Evolutionary conservation across 1,139 yeast genomes (phyloP).

Genomic region (Saccharomyces hybrid): DNA sequence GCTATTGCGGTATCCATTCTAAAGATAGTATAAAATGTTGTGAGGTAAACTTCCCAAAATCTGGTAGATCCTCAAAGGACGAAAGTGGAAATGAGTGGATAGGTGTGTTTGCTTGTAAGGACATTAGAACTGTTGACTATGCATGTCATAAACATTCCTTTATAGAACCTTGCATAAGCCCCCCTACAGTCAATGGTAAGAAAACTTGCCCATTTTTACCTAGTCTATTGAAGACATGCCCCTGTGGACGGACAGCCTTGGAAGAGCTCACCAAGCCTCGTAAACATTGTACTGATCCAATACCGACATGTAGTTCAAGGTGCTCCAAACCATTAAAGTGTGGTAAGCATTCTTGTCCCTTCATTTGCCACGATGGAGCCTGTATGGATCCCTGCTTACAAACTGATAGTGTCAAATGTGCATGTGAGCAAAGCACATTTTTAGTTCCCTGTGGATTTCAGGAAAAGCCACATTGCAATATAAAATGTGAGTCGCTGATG

Average conservation of each 20-base stretch:
- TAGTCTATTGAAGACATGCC: constrained; percentile 50
- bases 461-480: constrained; percentile 56
- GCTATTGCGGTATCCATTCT: constrained; percentile 66
- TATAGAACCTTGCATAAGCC: constrained; percentile 51
- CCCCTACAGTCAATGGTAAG: constrained; percentile 28
- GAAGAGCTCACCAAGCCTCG: constrained; percentile 39
- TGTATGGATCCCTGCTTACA: constrained; percentile 59
- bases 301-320: constrained; percentile 60
- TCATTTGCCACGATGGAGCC: constrained; percentile 68
- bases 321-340: constrained; percentile 63
- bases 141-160: constrained; percentile 68
- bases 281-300: constrained; percentile 59
- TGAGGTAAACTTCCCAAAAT: constrained; percentile 33
- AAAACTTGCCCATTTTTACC: constrained; percentile 63
- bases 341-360: constrained; percentile 61
- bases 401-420: constrained; percentile 28
- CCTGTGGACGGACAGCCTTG: constrained; percentile 59
- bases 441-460: constrained; percentile 57
- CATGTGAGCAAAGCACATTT: constrained; percentile 37
- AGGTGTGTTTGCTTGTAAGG: constrained; percentile 57
- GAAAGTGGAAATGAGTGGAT: constrained; percentile 39
- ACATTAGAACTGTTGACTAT: constrained; percentile 42
- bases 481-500: constrained; percentile 66
- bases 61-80: constrained; percentile 20
- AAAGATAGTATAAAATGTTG: constrained; percentile 41